Conservation (phyloP, 2,329 filamentous ascomycete genomes). For the Coleophoma crateriformis region DNA sequence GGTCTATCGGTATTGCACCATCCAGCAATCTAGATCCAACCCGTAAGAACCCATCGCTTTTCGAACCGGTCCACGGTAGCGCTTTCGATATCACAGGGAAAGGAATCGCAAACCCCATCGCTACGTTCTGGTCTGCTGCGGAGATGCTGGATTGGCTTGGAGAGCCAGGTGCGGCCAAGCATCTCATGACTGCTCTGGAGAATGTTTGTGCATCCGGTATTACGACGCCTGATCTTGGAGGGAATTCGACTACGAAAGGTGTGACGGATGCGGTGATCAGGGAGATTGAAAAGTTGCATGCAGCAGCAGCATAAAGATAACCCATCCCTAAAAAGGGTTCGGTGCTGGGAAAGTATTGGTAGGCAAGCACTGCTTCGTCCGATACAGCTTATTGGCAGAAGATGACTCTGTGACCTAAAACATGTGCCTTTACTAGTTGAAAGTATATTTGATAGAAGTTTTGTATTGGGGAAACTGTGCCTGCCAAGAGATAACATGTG, state of each 20-base stretch:
- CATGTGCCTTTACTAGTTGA: too few relatives aligned
- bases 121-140: slow-evolving; percentile 51
- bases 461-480: too few relatives aligned
- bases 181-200: slow-evolving; percentile 45
- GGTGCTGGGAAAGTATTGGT: too few relatives aligned
- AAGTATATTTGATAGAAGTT: too few relatives aligned
- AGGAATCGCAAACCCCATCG: slow-evolving; percentile 49
- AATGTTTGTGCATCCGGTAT: slow-evolving; percentile 43
- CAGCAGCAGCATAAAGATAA: too few relatives aligned
- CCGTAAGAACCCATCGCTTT: slow-evolving; percentile 46
- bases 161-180: slow-evolving; percentile 41
- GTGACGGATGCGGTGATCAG: slow-evolving; percentile 13
- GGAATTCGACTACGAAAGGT: slow-evolving; percentile 19
- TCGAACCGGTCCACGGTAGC: slow-evolving; percentile 53
- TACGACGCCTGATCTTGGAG: slow-evolving; percentile 47
- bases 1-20: slow-evolving; percentile 65
- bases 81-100: slow-evolving; percentile 52
- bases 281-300: slow-evolving; percentile 8
- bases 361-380: too few relatives aligned
- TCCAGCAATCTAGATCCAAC: slow-evolving; percentile 61
- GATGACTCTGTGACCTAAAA: too few relatives aligned
- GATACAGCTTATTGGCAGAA: too few relatives aligned
- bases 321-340: too few relatives aligned
- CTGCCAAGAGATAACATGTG: too few relatives aligned
- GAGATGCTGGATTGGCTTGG: slow-evolving; percentile 54